Percentiles rank a stretch among this genome's conserved stretches.
These are phyloP conservation scores for Paulownia fortunei DNA, from an alignment of 257 asterid species.

Conservation along the genomic window DNA sequence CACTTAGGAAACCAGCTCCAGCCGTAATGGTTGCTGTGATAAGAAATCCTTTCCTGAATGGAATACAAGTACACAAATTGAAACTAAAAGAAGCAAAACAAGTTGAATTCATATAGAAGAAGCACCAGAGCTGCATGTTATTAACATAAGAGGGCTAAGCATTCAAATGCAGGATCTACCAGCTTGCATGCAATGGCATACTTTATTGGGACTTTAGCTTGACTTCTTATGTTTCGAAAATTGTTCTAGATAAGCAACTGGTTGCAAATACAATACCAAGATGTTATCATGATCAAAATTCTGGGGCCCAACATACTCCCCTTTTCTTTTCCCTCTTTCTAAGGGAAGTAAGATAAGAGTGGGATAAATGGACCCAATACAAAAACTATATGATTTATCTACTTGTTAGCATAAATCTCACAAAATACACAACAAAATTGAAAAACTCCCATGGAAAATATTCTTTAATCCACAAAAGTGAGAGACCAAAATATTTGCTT, in stretches of 20 bases:
- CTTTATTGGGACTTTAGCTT: not conserved
- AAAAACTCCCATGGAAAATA: not conserved
- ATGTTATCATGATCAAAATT: not conserved
- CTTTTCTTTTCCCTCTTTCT: not conserved
- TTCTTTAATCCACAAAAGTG: not conserved
- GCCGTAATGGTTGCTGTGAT: constrained; percentile 53
- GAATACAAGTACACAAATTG: constrained; percentile 15
- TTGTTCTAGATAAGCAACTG: constrained; percentile 5
- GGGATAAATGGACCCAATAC: not conserved
- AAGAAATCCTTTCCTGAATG: constrained; percentile 71
- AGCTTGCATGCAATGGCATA: not conserved
- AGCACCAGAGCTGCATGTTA: constrained; percentile 5
- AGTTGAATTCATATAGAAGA: constrained; percentile 4
- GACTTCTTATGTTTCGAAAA: constrained; percentile 1
- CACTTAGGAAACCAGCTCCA: constrained; percentile 66
- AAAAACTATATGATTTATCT: no score
- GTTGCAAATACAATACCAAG: not conserved
- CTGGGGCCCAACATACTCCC: not conserved
- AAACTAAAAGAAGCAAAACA: constrained; percentile 20
- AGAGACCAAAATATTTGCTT: not conserved
- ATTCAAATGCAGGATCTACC: constrained; percentile 12
- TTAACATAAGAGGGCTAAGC: constrained; percentile 2
- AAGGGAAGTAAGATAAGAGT: not conserved
- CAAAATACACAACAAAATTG: not conserved
- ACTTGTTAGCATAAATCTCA: not conserved